Base-by-base conservation (phyloP, 768 basidiomycete species). In the Hortiboletus campestris region DNA sequence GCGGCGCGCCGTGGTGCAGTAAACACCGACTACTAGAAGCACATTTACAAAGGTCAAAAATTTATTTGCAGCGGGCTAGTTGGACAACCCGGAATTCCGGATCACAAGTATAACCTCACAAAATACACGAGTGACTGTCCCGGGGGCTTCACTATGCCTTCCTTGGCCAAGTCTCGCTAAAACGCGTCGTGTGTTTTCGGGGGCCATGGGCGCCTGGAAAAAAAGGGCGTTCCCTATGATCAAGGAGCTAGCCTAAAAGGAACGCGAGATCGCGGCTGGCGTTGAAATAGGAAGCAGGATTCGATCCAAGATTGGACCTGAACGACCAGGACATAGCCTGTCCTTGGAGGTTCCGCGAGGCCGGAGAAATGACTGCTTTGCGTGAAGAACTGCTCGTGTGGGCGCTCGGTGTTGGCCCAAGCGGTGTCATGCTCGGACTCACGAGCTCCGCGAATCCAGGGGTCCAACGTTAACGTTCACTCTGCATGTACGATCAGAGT, bases 301-400 rank as follows among this genome's bases (percentile, higher is more conserved):
- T 63, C 62, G 68, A 71, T 49, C 60, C 64, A 58, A 64, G 69
- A 59, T 68, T 73, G 66, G 66, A 65, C 68, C 68, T 71, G 62
- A 39, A 56, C 46, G 25, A 51, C 64, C 46, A 45, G 52, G 22
- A 46, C 35, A 41, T 28, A 52, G 42, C 52, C 66, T 73, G 74
- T 76, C 73, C 69, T 74, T 72, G 74, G 73, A 73, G 75, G 73
- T 70, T 76, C 73, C 75, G 79, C 74, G 75, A 78, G 69, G 75
- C 67, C 66, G 70, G 72, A 67, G 74, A 73, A 68, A 67, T 62
- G 56, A 53, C 44, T 60, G 56, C 49, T 53, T 56, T 66, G 59
- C 53, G 56, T 67, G 53, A 56, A 59, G 60, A 53, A 46, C 51
- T 74, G 73, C 62, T 51, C 50, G 55, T 56, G 54, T 62, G 61